A percentile compares a stretch with the other conserved stretches of the same genome.
These are phyloP conservation scores for Davidsoniella eucalypti DNA, from an alignment of 2,329 filamentous ascomycete species.

Conservation along the genomic window DNA sequence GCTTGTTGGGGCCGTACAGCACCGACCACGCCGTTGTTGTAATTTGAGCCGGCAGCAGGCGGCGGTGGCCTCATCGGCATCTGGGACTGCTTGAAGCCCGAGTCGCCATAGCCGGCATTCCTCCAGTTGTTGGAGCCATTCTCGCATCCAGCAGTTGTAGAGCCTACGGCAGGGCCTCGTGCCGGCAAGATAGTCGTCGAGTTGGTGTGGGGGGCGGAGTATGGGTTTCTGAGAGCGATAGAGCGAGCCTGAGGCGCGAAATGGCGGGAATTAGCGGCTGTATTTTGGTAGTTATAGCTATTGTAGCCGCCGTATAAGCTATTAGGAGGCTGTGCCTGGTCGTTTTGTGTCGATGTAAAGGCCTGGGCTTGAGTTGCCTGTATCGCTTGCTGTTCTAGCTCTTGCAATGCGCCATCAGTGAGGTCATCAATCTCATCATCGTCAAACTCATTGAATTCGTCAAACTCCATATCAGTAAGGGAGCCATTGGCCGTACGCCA, in stretches of 20 bases:
- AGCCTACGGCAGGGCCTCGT: too few relatives aligned
- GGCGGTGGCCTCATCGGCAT: neutral
- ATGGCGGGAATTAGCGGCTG: neutral
- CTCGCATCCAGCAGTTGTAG: neutral
- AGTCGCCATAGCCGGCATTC: too few relatives aligned
- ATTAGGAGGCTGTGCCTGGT: slow-evolving; percentile 11
- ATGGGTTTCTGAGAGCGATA: neutral
- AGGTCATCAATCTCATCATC: slow-evolving; percentile 48
- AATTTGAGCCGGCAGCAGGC: neutral
- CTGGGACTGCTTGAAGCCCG: too few relatives aligned
- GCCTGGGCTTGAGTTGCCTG: slow-evolving; percentile 36
- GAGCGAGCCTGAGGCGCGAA: neutral
- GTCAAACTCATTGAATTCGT: slow-evolving; percentile 7
- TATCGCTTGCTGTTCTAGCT: slow-evolving; percentile 48
- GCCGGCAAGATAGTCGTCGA: neutral
- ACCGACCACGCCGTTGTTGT: neutral
- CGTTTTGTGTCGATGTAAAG: slow-evolving; percentile 8
- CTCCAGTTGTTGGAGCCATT: neutral
- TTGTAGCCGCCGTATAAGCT: too few relatives aligned
- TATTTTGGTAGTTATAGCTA: neutral
- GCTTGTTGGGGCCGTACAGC: slow-evolving; percentile 12
- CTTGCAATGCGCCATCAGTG: slow-evolving; percentile 38
- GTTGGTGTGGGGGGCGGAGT: neutral
- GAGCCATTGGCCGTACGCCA: neutral
- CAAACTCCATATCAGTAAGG: slow-evolving; percentile 8